Evolutionary conservation across 306 rosid genomes (phyloP).

Genomic region (Dryas octopetala): DNA sequence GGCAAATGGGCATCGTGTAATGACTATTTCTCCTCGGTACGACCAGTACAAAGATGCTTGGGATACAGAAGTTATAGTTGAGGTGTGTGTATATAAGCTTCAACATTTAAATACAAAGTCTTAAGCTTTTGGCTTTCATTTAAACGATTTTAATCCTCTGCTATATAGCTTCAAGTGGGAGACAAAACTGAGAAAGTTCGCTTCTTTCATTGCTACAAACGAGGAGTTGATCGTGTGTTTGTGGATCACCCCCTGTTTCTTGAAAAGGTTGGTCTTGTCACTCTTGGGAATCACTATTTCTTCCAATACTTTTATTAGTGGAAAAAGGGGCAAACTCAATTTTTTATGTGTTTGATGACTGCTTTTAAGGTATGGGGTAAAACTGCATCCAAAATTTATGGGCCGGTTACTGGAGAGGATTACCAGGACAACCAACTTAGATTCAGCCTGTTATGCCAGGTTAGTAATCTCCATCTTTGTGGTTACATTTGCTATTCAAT

Average conservation of each 20-base stretch:
- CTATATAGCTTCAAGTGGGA: slow-evolving; percentile 49
- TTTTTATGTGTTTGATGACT: slow-evolving; percentile 17
- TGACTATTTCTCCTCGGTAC: slow-evolving; percentile 68
- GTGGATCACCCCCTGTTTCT: slow-evolving; percentile 73
- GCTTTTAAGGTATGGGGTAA: slow-evolving; percentile 74
- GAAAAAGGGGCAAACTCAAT: neutral
- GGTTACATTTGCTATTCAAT: neutral
- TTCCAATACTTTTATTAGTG: neutral
- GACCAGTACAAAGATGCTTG: slow-evolving; percentile 91
- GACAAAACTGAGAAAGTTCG: slow-evolving; percentile 53
- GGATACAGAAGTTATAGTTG: slow-evolving; percentile 54
- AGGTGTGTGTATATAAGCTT: slow-evolving; percentile 36
- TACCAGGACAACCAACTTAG: slow-evolving; percentile 65
- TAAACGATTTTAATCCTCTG: slow-evolving; percentile 10
- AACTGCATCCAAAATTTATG: slow-evolving; percentile 68
- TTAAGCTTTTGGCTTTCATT: neutral
- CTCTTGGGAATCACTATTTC: neutral
- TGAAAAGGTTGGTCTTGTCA: slow-evolving; percentile 49
- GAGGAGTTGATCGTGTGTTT: slow-evolving; percentile 84
- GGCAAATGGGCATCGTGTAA: slow-evolving; percentile 80
- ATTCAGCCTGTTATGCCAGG: slow-evolving; percentile 75
- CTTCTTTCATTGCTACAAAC: slow-evolving; percentile 70
- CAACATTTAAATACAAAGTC: neutral
- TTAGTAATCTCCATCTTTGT: slow-evolving; percentile 21
- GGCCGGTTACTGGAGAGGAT: slow-evolving; percentile 64